Base-by-base conservation (phyloP, 495 filamentous ascomycete genomes). In the Parachaetomium inaequale region DNA sequence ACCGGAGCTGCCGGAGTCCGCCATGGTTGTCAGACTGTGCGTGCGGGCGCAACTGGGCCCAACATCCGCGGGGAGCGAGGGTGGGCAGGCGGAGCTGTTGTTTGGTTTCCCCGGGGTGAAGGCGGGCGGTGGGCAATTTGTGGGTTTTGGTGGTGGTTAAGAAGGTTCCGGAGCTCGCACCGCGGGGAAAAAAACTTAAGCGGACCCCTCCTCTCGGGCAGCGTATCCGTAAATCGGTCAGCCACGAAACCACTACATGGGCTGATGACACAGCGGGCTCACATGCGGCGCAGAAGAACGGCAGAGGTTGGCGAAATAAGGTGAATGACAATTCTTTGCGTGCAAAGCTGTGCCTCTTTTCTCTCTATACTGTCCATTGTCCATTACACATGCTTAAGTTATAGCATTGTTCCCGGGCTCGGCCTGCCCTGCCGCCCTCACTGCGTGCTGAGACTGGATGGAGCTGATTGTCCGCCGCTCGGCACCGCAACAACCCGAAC, bases 1-100 rank as follows among this genome's bases (percentile, higher is more conserved):
- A 59, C 69, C 73, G 21, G 72, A 68, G 61, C 61, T 68, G 61
- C 61, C 63, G 64, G 59, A 34, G 62, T 38, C 53, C 26, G 65
- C 65, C 66, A 70, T 72, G 66, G 56, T 65, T 40, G 19, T 65
- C 59, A 23, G 34, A 46, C 42, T 43, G 61, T 59, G 47, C 29
- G 53, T 52, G 61, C 62, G 60, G 53, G 61, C 59, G 52, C 66
- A 63, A 65, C 64, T 68, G 68, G 58, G 64, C 59, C 49, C 63
- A 34, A 52, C 68, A 70, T 72, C 55, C 63, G 59, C 53, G 58
- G 50, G 55, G 57, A 43, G 40, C 29, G 23, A 19, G 1, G 51
- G n/a, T 55, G 52, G n/a, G 23, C 49, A 55, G 32, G 32, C 47
- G 28, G 49, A 17, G 45, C 38, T 23, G 47, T 25, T n/a, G 59